phyloP scores from a whole-genome alignment of 148 eudicot genomes.

The Chenopodium suecicum region DNA sequence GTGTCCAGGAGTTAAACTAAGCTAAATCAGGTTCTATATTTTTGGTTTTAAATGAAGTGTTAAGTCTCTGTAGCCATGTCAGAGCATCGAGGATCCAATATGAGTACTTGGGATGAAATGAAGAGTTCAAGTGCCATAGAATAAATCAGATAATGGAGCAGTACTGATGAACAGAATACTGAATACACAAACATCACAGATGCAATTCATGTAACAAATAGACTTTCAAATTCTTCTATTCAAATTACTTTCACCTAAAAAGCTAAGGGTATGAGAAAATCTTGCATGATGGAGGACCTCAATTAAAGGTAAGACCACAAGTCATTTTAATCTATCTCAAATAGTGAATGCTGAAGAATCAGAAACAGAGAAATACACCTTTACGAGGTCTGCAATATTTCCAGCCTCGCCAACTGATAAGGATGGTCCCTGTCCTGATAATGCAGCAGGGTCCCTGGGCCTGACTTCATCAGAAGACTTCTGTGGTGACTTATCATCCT shows the following conservation, averaged over 20 bases:
- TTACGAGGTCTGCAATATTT: conserved; percentile 45
- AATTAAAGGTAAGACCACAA: not conserved
- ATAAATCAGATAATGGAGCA: not conserved
- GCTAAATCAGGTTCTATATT: not conserved
- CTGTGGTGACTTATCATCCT: conserved; percentile 65
- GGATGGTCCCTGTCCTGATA: conserved; percentile 35
- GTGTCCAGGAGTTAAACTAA: not conserved
- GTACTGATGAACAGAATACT: not conserved
- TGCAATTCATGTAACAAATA: not conserved
- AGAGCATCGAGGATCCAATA: not conserved
- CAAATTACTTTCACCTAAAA: not conserved
- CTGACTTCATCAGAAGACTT: conserved; percentile 45
- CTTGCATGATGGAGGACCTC: not conserved
- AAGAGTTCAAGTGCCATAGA: too few species aligned
- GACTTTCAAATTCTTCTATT: conserved; percentile 1
- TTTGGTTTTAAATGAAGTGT: not conserved
- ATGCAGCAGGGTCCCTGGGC: conserved; percentile 27
- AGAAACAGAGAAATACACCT: conserved; percentile 42
- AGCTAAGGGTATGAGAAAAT: not conserved
- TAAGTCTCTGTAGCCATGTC: not conserved
- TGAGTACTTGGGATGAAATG: too few species aligned
- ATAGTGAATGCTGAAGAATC: conserved; percentile 7
- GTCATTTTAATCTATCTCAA: not conserved
- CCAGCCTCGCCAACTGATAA: conserved; percentile 39
- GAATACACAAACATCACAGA: not conserved